Conservation (phyloP, 306 rosid species). For the Sindora glabra region DNA sequence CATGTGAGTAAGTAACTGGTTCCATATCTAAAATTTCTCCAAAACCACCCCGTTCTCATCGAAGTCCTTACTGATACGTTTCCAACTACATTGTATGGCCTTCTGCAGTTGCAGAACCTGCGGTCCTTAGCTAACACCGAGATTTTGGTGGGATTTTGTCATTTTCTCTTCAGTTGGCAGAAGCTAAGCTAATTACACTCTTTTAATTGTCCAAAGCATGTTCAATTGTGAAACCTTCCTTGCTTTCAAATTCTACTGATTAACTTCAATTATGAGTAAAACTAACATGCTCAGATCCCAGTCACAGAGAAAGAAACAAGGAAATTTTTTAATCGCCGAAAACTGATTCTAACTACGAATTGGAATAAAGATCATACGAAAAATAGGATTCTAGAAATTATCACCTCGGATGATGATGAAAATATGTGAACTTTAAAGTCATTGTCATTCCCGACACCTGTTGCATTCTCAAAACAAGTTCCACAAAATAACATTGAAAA, state of each 20-base stretch:
- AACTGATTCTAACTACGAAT: background rate
- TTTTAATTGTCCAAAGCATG: background rate
- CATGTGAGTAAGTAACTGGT: no score
- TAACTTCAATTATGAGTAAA: background rate
- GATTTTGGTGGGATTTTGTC: no score
- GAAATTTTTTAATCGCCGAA: background rate
- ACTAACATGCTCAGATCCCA: background rate
- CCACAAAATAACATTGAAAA: background rate
- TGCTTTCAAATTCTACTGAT: background rate
- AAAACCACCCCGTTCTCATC: no score
- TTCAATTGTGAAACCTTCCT: background rate
- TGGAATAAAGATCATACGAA: background rate
- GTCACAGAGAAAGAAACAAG: background rate
- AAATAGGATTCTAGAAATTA: conserved; percentile 6
- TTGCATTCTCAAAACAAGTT: conserved; percentile 11
- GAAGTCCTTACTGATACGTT: no score
- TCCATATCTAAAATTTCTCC: no score
- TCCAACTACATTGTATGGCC: no score
- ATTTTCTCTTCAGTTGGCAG: no score
- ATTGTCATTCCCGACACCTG: conserved; percentile 41
- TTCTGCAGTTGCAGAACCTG: no score
- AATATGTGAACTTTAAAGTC: conserved; percentile 62
- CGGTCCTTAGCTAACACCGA: no score
- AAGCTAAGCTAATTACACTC: no score
- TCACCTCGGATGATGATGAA: conserved; percentile 79